Base-by-base conservation (phyloP, 169 alveolate genomes). In the Babesia bovis region DNA sequence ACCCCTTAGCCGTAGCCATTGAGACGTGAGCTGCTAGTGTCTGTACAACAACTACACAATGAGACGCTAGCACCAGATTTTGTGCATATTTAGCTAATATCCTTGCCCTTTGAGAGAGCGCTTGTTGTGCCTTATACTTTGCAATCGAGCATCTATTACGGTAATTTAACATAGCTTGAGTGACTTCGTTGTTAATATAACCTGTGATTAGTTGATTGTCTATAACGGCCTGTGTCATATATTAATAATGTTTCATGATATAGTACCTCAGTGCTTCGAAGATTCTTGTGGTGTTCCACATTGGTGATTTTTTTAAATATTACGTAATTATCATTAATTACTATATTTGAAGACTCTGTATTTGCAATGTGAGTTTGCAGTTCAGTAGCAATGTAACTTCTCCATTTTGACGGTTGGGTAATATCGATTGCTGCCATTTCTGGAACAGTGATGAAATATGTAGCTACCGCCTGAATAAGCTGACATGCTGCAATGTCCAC, bases 401-500 rank as follows among this genome's bases (percentile, higher is more conserved):
- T n/a, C n/a, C n/a, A n/a, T n/a, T n/a, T n/a, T n/a, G n/a, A n/a
- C n/a, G n/a, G n/a, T n/a, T n/a, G n/a, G n/a, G n/a, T n/a, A n/a
- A n/a, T n/a, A n/a, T n/a, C n/a, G n/a, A n/a, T n/a, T n/a, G n/a
- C n/a, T n/a, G n/a, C n/a, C n/a, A n/a, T n/a, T n/a, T n/a, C n/a
- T n/a, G n/a, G n/a, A n/a, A n/a, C n/a, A n/a, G 45, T 32, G 32
- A 77, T 19, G 51, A 50, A 77, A 10, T 61, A 57, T 4, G 15
- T 26, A 33, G 67, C 42, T 12, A 77, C 67, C 19, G 59, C 50
- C 21, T 56, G 26, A 72, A 77, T 19, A 45, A 77, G 63, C 7
- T 33, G 32, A 25, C 32, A 47, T 13, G 66, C 67, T n/a, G 86
- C 70, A 4, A 51, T 44, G 12, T 77, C 86, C 7, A 77, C 86